phyloP scores from a whole-genome alignment of 2,329 filamentous ascomycete genomes.

The Beauveria australis region DNA sequence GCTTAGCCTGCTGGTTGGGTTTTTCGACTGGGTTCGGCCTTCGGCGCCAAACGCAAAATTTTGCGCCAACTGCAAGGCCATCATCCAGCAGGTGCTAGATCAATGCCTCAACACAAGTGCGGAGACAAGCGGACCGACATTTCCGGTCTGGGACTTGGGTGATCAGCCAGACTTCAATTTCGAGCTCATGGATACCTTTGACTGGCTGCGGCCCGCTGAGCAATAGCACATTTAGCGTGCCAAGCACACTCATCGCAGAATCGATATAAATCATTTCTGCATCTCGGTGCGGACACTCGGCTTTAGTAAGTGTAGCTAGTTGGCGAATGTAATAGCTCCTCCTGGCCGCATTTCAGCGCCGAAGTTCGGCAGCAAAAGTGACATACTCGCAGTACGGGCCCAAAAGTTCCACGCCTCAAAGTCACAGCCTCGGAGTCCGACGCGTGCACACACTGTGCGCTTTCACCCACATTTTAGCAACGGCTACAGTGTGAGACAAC shows the following conservation, averaged over 20 bases:
- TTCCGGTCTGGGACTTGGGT: constrained; percentile 26
- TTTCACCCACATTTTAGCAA: too few species aligned
- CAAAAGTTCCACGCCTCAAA: background rate
- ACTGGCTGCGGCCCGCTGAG: constrained; percentile 23
- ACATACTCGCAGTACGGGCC: background rate
- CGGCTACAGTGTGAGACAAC: background rate
- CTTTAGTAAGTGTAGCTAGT: background rate
- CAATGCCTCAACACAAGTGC: constrained; percentile 35
- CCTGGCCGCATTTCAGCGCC: background rate
- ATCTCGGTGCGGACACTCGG: background rate
- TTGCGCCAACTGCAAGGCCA: constrained; percentile 35
- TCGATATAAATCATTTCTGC: background rate
- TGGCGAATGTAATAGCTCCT: background rate
- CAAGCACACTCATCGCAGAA: constrained; percentile 8
- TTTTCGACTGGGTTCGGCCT: constrained; percentile 42
- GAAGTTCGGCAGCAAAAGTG: background rate
- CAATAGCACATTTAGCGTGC: background rate
- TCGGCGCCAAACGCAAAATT: constrained; percentile 40
- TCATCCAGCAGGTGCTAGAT: constrained; percentile 44
- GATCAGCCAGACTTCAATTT: constrained; percentile 29
- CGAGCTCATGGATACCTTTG: constrained; percentile 33
- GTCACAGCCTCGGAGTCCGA: background rate
- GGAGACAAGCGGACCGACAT: constrained; percentile 14
- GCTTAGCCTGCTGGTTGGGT: constrained; percentile 41
- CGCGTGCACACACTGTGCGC: background rate